phyloP scores from a whole-genome alignment of 768 basidiomycete genomes.

The Crassisporium funariophilum region DNA sequence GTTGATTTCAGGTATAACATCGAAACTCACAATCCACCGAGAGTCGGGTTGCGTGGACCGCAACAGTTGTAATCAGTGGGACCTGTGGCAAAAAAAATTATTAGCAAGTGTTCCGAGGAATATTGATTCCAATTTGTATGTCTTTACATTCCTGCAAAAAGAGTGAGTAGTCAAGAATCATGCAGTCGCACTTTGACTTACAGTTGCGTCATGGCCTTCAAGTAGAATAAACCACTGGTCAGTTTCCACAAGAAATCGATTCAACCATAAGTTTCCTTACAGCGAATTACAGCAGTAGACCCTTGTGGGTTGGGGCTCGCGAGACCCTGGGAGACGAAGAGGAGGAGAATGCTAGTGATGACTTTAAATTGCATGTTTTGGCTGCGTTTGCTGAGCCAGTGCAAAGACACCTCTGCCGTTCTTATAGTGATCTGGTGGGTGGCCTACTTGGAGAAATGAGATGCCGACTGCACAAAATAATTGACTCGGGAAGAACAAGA shows the following conservation, averaged over 20 bases:
- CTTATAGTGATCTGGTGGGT: neutral
- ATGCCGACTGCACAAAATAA: too few relatives aligned
- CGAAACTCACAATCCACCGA: neutral
- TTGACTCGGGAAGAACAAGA: too few relatives aligned
- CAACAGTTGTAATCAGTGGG: neutral
- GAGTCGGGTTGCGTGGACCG: neutral
- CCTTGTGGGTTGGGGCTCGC: slow-evolving; percentile 16
- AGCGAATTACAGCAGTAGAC: slow-evolving; percentile 11
- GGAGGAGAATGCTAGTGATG: slow-evolving; percentile 9
- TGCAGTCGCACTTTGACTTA: too few relatives aligned
- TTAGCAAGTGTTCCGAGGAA: neutral
- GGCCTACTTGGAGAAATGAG: too few relatives aligned
- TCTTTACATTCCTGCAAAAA: neutral
- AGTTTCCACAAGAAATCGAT: neutral
- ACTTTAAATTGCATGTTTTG: slow-evolving; percentile 22
- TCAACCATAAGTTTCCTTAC: slow-evolving; percentile 10
- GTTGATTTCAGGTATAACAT: too few relatives aligned
- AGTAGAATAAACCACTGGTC: too few relatives aligned
- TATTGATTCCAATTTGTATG: neutral
- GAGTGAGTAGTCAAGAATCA: too few relatives aligned
- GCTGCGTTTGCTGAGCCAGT: neutral
- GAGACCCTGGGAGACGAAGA: slow-evolving; percentile 17
- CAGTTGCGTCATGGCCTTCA: too few relatives aligned
- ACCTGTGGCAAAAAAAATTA: neutral
- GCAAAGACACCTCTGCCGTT: neutral